Evolutionary conservation across 768 basidiomycete species (phyloP), one percentile per base, ranked within the genome.

Genomic region (Daedaleopsis nitida): DNA sequence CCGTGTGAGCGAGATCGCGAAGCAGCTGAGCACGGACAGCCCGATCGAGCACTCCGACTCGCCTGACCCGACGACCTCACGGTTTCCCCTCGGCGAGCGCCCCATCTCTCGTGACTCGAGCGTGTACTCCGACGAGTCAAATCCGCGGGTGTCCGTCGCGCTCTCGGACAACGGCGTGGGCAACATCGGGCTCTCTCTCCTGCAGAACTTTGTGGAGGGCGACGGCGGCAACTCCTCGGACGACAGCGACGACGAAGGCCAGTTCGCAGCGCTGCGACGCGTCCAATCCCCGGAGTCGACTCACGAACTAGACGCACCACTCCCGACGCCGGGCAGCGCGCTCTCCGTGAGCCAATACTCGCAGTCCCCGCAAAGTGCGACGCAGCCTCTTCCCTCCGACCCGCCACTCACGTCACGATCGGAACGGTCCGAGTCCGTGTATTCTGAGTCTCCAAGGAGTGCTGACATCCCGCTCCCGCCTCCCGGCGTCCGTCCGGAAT

Each of bases 121-220:
- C 21, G 23, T 60, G 1, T 65, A 43, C 37, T 65, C 55, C 34
- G 61, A 65, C 19, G 48, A 68, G 42, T 44, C 63, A 12, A 70
- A 68, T 37, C 24, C 59, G 51, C 71, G 78, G 9, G 65, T 75
- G 13, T 81, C 77, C 27, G 65, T 75, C 3, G 77, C 71, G 7
- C 63, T 77, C 55, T 83, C 83, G 1, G 87, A 88, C 59, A 87
- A 84, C 4, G 83, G 85, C 52, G 76, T 82, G 1, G 90, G 86
- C 0, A 55, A 55, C 54, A 91, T 92, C 39, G 90, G 90, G 1
- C 73, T 91, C 37, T 86, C 86, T 2, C 73, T 91, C 55, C 73
- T 92, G 55, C 83, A 85, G 64, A 80, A 78, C 43, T 72, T 84
- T 67, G 72, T 75, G 42, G 68, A 75, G 63, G 80, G 76, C 3